A percentile compares a stretch with the other conserved stretches of the same genome.
phyloP scores from a whole-genome alignment of 805 yeast species.

The Jamesozyma lodderae region DNA sequence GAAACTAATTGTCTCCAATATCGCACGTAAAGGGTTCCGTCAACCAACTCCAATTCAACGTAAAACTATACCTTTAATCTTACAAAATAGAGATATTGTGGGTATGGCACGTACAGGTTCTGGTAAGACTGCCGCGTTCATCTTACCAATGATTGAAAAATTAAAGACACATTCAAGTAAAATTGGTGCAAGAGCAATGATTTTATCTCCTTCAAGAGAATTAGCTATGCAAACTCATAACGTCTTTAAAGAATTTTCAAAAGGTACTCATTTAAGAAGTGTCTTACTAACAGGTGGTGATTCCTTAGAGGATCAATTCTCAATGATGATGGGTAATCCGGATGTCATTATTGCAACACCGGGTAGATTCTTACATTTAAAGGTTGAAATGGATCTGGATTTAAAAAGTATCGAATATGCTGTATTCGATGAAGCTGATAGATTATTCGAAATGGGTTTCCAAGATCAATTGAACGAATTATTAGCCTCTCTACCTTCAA shows the following conservation, averaged over 20 bases:
- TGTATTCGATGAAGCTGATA: slow-evolving; percentile 95
- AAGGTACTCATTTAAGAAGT: slow-evolving; percentile 74
- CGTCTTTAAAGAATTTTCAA: slow-evolving; percentile 80
- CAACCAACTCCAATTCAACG: slow-evolving; percentile 98
- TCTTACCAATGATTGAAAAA: slow-evolving; percentile 80
- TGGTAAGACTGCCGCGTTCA: slow-evolving; percentile 97
- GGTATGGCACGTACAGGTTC: slow-evolving; percentile 99
- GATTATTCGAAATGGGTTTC: slow-evolving; percentile 93
- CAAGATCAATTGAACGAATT: slow-evolving; percentile 88
- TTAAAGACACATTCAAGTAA: slow-evolving; percentile 76
- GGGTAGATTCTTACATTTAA: slow-evolving; percentile 90
- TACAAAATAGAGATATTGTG: slow-evolving; percentile 86
- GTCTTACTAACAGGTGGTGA: slow-evolving; percentile 93
- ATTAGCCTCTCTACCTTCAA: slow-evolving; percentile 69
- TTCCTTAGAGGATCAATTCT: slow-evolving; percentile 92
- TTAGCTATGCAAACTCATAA: slow-evolving; percentile 86
- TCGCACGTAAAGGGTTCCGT: slow-evolving; percentile 75
- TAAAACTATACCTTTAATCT: slow-evolving; percentile 82
- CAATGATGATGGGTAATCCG: slow-evolving; percentile 87
- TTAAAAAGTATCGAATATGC: slow-evolving; percentile 77
- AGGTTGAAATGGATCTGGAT: slow-evolving; percentile 89
- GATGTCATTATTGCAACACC: slow-evolving; percentile 96
- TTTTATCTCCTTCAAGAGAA: slow-evolving; percentile 92
- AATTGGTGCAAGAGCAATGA: slow-evolving; percentile 81
- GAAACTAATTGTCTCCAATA: slow-evolving; percentile 56